phyloP scores from a whole-genome alignment of 2,329 filamentous ascomycete genomes.

The Trichoderma atrobrunneum region DNA sequence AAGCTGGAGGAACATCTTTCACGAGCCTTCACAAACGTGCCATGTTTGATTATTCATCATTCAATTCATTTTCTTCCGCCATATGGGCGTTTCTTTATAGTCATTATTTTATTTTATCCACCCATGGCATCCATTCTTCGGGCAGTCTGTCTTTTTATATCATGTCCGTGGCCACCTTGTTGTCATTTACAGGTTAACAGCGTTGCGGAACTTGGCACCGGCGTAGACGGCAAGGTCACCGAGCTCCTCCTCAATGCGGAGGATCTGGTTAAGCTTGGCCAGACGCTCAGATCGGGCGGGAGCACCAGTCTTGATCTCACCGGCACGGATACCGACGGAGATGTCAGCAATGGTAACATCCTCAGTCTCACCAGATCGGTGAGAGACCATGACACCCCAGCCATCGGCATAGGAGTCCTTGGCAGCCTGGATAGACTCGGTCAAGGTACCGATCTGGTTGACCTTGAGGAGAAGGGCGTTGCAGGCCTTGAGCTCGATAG shows the following conservation, averaged over 20 bases:
- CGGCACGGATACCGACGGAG: constrained; percentile 90
- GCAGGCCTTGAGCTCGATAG: constrained; percentile 97
- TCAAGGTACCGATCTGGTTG: constrained; percentile 99
- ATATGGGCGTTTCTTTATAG: constrained; percentile 7
- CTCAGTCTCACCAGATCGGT: constrained; percentile 98
- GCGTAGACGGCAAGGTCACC: constrained; percentile 89
- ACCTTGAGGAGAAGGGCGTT: constrained; percentile 98
- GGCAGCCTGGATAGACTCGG: constrained; percentile 97
- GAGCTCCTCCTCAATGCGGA: constrained; percentile 99
- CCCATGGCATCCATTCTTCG: neutral
- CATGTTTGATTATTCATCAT: neutral
- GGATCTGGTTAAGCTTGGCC: constrained; percentile 99
- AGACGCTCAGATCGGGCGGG: constrained; percentile 95
- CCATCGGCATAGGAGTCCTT: constrained; percentile 95
- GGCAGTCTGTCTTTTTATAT: neutral
- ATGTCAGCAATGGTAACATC: constrained; percentile 99
- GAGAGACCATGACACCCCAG: constrained; percentile 99
- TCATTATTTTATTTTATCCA: constrained; percentile 12
- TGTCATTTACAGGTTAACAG: constrained; percentile 73
- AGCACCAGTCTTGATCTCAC: constrained; percentile 99
- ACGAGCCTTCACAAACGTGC: neutral
- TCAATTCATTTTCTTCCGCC: constrained; percentile 10
- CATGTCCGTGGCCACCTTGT: neutral
- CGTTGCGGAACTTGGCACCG: constrained; percentile 84
- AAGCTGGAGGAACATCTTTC: neutral